Evolutionary conservation across 345 rosid genomes (phyloP).

Genomic region (Lepidium aucheri): DNA sequence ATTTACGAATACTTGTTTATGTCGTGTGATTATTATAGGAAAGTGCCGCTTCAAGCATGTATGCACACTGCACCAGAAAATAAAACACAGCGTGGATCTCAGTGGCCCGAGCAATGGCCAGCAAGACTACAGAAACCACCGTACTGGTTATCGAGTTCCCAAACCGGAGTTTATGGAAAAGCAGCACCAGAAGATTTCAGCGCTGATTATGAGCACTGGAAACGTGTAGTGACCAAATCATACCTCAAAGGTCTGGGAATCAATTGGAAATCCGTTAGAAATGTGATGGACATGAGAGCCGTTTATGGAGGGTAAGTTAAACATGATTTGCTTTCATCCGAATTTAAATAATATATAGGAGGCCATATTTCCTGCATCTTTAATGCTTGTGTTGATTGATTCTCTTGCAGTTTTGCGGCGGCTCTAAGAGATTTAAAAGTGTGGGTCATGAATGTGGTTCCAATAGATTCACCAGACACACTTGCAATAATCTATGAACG

Average conservation of each 20-base stretch:
- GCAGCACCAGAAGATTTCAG: slow-evolving; percentile 82
- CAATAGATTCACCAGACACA: slow-evolving; percentile 84
- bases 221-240: slow-evolving; percentile 73
- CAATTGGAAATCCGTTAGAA: slow-evolving; percentile 77
- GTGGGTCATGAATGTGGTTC: slow-evolving; percentile 96
- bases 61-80: slow-evolving; percentile 73
- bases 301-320: slow-evolving; percentile 84
- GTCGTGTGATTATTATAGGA: slow-evolving; percentile 37
- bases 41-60: slow-evolving; percentile 81
- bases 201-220: slow-evolving; percentile 82
- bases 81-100: slow-evolving; percentile 64
- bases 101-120: slow-evolving; percentile 96
- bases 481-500: slow-evolving; percentile 85
- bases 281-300: slow-evolving; percentile 96
- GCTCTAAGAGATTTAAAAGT: slow-evolving; percentile 71
- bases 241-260: slow-evolving; percentile 79
- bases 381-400: background rate
- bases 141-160: slow-evolving; percentile 74
- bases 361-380: background rate
- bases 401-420: slow-evolving; percentile 70
- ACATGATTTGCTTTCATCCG: background rate
- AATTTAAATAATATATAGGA: background rate
- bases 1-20: background rate
- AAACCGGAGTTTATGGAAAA: slow-evolving; percentile 89
- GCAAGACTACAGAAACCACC: slow-evolving; percentile 73